Percentiles rank a stretch among this genome's conserved stretches.
Conservation (phyloP, 2,329 filamentous ascomycete genomes). For the Scedosporium boydii region DNA sequence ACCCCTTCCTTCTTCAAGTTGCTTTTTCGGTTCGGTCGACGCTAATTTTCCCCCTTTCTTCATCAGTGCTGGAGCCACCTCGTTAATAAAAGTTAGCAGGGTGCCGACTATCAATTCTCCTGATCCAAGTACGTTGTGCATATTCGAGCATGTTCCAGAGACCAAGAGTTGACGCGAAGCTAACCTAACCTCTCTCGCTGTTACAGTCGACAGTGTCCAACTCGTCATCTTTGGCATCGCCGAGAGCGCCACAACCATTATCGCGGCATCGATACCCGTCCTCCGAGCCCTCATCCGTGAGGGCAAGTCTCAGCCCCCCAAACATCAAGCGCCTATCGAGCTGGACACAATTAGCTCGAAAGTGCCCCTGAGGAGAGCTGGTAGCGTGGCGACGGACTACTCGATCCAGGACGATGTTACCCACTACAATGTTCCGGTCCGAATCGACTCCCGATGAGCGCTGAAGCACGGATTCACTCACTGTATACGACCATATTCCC, state of each 20-base stretch:
- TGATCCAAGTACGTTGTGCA: conserved; percentile 3
- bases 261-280: conserved; percentile 10
- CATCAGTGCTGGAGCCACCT: conserved; percentile 11
- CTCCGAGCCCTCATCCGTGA: conserved; percentile 6
- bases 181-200: background rate
- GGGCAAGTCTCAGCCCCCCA: background rate
- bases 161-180: background rate
- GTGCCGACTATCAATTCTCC: conserved; percentile 7
- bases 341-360: conserved; percentile 1
- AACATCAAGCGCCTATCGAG: background rate
- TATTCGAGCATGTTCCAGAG: background rate
- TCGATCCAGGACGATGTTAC: background rate
- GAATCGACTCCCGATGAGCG: background rate
- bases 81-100: conserved; percentile 11
- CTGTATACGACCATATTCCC: background rate
- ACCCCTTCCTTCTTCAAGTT: background rate
- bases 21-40: background rate
- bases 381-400: background rate
- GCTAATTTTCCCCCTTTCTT: no score
- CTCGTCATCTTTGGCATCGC: conserved; percentile 11
- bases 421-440: no score
- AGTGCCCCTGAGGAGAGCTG: background rate
- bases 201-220: conserved; percentile 7
- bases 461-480: background rate
- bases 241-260: conserved; percentile 10